These are phyloP conservation scores for Boeremia exigua DNA, from an alignment of 2,329 filamentous ascomycete genomes.

Conservation along the genomic window DNA sequence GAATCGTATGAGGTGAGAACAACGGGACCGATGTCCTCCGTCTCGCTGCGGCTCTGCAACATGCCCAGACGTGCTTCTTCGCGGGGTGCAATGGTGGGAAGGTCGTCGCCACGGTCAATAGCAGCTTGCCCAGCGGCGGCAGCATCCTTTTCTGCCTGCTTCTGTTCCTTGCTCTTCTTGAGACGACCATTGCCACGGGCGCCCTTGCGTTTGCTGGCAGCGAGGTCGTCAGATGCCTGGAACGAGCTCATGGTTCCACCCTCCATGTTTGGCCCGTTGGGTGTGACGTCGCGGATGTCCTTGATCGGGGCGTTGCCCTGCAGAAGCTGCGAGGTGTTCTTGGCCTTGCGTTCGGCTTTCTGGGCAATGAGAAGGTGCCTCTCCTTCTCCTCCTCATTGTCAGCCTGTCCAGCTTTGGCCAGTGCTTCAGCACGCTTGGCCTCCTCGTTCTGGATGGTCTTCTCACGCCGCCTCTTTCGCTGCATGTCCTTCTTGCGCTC, in stretches of 20 bases:
- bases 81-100: conserved; percentile 66
- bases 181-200: conserved; percentile 65
- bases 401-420: conserved; percentile 75
- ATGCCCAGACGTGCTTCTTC: conserved; percentile 61
- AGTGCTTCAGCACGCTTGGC: conserved; percentile 84
- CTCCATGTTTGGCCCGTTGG: conserved; percentile 80
- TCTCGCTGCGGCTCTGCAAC: conserved; percentile 51
- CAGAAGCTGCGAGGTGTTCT: conserved; percentile 84
- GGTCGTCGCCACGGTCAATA: conserved; percentile 77
- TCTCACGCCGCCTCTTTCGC: conserved; percentile 91
- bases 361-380: conserved; percentile 86
- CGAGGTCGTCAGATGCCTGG: conserved; percentile 66
- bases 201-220: conserved; percentile 60
- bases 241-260: conserved; percentile 87
- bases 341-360: conserved; percentile 89
- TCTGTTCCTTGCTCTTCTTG: conserved; percentile 85
- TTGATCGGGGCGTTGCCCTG: conserved; percentile 78
- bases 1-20: conserved; percentile 70
- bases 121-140: conserved; percentile 89
- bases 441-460: conserved; percentile 86
- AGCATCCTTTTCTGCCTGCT: conserved; percentile 72
- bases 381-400: conserved; percentile 81
- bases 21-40: conserved; percentile 55
- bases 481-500: conserved; percentile 99
- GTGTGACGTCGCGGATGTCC: conserved; percentile 74